Percentiles rank a stretch among this genome's conserved stretches.
phyloP scores from a whole-genome alignment of 768 basidiomycete genomes.

The Nidula microcarpa region DNA sequence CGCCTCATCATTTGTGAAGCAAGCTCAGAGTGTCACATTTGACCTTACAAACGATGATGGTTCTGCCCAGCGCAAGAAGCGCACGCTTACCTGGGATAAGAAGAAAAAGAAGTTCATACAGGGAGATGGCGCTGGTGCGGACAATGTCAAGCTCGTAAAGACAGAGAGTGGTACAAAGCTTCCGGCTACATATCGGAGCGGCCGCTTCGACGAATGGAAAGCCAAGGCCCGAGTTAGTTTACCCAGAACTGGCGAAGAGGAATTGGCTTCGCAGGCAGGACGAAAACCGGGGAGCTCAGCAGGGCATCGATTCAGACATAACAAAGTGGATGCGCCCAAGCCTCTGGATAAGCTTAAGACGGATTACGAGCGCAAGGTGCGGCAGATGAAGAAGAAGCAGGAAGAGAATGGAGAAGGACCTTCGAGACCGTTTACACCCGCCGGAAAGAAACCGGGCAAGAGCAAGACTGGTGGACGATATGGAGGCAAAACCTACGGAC shows the following conservation, averaged over 20 bases:
- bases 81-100: constrained; percentile 87
- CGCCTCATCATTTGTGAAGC: constrained; percentile 80
- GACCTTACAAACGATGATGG: constrained; percentile 83
- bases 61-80: constrained; percentile 50
- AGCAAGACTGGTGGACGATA: constrained; percentile 45
- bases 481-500: constrained; percentile 56
- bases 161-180: constrained; percentile 91
- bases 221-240: constrained; percentile 67
- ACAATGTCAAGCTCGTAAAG: constrained; percentile 90
- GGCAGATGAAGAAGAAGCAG: constrained; percentile 57
- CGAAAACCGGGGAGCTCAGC: constrained; percentile 35
- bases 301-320: constrained; percentile 73
- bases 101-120: constrained; percentile 94
- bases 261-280: constrained; percentile 38
- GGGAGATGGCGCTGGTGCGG: constrained; percentile 80
- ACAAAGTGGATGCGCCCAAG: constrained; percentile 58
- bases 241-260: constrained; percentile 81
- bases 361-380: constrained; percentile 72
- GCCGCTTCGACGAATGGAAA: constrained; percentile 96
- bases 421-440: constrained; percentile 10
- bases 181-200: constrained; percentile 89
- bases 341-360: constrained; percentile 71
- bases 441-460: constrained; percentile 10
- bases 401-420: constrained; percentile 24
- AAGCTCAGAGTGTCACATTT: constrained; percentile 76